These are phyloP conservation scores for Diutina siamensis DNA, from an alignment of 1,139 yeast genomes.

Conservation along the genomic window DNA sequence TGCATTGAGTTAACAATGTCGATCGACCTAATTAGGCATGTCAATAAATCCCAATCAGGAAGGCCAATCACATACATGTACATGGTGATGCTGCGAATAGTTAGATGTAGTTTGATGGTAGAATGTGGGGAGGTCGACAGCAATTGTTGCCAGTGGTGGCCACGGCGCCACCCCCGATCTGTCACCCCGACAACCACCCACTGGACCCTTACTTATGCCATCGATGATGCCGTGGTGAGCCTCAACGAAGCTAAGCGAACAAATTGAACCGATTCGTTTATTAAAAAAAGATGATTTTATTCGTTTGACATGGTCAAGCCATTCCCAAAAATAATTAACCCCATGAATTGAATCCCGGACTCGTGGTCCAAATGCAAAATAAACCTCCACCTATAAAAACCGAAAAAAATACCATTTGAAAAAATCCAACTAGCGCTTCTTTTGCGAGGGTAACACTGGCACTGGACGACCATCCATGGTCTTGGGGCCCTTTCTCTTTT, in stretches of 20 bases:
- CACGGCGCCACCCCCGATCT: not conserved
- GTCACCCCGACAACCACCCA: not conserved
- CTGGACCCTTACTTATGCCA: no score
- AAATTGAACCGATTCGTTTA: no score
- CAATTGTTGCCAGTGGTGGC: not conserved
- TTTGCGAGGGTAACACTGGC: not conserved
- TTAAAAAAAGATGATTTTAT: no score
- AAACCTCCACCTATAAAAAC: not conserved
- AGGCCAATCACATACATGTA: no score
- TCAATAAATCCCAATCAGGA: no score
- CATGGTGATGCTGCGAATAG: no score
- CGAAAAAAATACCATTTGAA: not conserved
- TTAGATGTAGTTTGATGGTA: not conserved
- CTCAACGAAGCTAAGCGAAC: no score
- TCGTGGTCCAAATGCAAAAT: not conserved
- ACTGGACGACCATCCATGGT: constrained; percentile 6
- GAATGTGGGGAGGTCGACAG: not conserved
- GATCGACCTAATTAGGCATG: no score
- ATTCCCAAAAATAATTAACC: not conserved
- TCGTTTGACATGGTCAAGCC: not conserved
- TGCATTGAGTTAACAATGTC: no score
- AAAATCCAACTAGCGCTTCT: not conserved
- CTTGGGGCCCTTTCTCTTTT: constrained; percentile 4
- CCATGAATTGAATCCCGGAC: no score
- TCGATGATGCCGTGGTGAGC: not conserved